These are phyloP conservation scores for Sporothrix mexicana DNA, from an alignment of 2,329 filamentous ascomycete genomes.

Conservation along the genomic window DNA sequence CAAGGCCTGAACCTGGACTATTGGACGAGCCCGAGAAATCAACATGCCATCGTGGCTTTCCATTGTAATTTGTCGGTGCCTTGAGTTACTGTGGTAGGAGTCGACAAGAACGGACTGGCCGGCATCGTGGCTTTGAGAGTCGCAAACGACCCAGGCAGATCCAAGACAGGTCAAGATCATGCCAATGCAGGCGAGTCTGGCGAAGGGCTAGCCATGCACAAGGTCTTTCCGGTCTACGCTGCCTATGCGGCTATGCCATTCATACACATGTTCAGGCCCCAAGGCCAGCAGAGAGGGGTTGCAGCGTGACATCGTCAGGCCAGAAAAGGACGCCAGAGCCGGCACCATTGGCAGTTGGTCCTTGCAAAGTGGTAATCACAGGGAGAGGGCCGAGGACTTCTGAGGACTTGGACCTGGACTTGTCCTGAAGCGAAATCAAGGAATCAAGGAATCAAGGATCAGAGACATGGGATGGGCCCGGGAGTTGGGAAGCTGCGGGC, in stretches of 20 bases:
- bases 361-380: background rate
- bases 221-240: too few species aligned
- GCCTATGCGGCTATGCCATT: background rate
- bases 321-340: background rate
- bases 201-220: background rate
- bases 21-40: too few species aligned
- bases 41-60: too few species aligned
- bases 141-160: too few species aligned
- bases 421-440: background rate
- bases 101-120: background rate
- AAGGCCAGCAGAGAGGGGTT: background rate
- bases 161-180: background rate
- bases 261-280: constrained; percentile 6
- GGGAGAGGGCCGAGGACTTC: background rate
- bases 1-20: too few species aligned
- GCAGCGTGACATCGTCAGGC: constrained; percentile 21
- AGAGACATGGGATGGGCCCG: background rate
- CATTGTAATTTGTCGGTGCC: background rate
- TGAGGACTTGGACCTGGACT: background rate
- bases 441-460: too few species aligned
- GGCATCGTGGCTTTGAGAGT: constrained; percentile 12
- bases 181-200: background rate
- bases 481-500: background rate
- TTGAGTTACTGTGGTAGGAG: background rate
- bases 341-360: background rate